Conservation (phyloP, 148 eudicot genomes). For the Fallopia convolvulus region DNA sequence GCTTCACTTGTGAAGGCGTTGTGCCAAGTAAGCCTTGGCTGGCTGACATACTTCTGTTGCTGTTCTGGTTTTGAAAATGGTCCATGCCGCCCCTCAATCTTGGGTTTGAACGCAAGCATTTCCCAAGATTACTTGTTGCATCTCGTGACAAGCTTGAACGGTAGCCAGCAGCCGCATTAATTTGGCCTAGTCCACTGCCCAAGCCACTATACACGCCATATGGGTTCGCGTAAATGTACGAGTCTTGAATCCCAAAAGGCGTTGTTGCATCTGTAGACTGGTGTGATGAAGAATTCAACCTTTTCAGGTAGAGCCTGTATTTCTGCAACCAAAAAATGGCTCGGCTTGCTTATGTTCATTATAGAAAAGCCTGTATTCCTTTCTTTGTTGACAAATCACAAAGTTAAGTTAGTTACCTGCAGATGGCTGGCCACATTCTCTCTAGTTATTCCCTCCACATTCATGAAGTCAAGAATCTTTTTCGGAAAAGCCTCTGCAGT, state of each 20-base stretch:
- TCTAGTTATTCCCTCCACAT: slow-evolving; percentile 78
- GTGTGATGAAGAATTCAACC: slow-evolving; percentile 36
- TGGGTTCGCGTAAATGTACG: slow-evolving; percentile 5
- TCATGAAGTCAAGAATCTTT: slow-evolving; percentile 89
- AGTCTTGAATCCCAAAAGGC: slow-evolving; percentile 20
- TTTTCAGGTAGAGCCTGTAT: slow-evolving; percentile 68
- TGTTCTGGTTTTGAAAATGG: slow-evolving; percentile 18
- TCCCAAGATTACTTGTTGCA: not conserved
- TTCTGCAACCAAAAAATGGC: slow-evolving; percentile 45
- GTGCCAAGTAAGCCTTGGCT: not conserved
- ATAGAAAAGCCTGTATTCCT: no score
- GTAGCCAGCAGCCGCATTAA: not conserved
- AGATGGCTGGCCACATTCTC: slow-evolving; percentile 99
- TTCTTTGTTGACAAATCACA: not conserved
- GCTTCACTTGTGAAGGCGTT: not conserved
- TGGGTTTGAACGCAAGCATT: not conserved
- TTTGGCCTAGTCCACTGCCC: not conserved
- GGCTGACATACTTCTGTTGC: not conserved
- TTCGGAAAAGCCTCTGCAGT: slow-evolving; percentile 84
- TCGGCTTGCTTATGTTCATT: slow-evolving; percentile 1
- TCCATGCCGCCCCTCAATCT: not conserved
- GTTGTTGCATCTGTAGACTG: slow-evolving; percentile 4
- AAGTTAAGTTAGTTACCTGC: slow-evolving; percentile 34
- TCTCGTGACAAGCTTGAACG: not conserved
- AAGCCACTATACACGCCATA: not conserved